A percentile compares a stretch with the other conserved stretches of the same genome.
phyloP scores from a whole-genome alignment of 2,329 filamentous ascomycete species.

The Fusarium xyrophilum region DNA sequence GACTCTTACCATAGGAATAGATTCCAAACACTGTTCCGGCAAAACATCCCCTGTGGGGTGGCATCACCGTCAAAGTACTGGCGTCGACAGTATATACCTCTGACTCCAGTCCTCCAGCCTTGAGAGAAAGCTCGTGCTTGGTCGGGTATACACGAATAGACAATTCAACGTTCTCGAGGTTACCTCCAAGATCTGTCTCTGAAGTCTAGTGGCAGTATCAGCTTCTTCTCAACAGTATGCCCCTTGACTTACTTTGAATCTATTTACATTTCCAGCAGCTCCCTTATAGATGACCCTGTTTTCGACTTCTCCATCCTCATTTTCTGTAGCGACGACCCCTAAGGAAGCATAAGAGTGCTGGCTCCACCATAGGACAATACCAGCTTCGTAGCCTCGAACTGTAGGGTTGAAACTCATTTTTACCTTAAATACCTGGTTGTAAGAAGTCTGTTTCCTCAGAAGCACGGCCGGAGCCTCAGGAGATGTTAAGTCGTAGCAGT shows the following conservation, averaged over 20 bases:
- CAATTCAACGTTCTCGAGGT: neutral
- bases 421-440: constrained; percentile 51
- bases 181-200: neutral
- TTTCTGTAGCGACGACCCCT: constrained; percentile 23
- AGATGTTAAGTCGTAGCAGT: constrained; percentile 58
- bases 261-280: neutral
- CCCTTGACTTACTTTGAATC: constrained; percentile 5
- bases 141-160: neutral
- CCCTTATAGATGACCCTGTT: constrained; percentile 3
- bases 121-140: constrained; percentile 6
- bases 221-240: fast-evolving
- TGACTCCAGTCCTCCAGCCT: neutral
- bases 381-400: constrained; percentile 56
- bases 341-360: constrained; percentile 50
- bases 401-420: constrained; percentile 55
- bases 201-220: neutral
- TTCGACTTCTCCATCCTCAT: neutral
- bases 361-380: constrained; percentile 62
- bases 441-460: constrained; percentile 60
- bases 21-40: constrained; percentile 37
- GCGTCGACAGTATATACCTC: neutral
- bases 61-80: constrained; percentile 17
- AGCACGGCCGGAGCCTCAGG: constrained; percentile 60
- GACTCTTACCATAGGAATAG: constrained; percentile 30
- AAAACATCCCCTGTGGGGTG: constrained; percentile 34